These are phyloP conservation scores for Rhodotorula sphaerocarpa DNA, from an alignment of 768 basidiomycete species.

Conservation along the genomic window DNA sequence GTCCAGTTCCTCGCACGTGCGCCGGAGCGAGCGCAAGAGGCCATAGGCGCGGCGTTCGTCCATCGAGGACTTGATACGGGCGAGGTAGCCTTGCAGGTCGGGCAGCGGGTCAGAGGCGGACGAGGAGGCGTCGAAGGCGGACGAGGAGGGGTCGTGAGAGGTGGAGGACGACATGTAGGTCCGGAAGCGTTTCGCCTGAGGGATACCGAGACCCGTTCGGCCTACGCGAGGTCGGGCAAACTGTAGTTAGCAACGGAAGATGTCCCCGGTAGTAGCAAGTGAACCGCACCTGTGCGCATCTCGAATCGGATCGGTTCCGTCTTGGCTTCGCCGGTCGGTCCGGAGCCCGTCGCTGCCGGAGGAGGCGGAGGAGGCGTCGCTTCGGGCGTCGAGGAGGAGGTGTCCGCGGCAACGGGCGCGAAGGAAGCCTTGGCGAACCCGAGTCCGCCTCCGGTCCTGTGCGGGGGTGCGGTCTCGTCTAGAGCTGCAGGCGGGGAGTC, in stretches of 20 bases:
- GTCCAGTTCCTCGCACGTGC: conserved; percentile 36
- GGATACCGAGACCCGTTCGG: conserved; percentile 36
- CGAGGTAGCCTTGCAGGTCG: conserved; percentile 23
- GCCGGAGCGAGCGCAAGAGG: conserved; percentile 23
- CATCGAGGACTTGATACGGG: conserved; percentile 18
- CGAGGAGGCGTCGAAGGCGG: background rate
- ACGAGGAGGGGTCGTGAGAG: background rate
- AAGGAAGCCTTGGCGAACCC: conserved; percentile 21
- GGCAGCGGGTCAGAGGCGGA: conserved; percentile 10
- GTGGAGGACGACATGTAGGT: conserved; percentile 1
- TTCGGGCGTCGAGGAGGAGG: background rate
- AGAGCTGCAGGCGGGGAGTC: background rate
- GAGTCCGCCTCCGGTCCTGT: conserved; percentile 11
- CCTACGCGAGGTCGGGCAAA: conserved; percentile 3
- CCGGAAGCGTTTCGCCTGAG: conserved; percentile 1
- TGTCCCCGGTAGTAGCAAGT: background rate
- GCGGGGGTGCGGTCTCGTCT: background rate
- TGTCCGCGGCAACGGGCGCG: background rate
- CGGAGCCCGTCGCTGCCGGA: too few species aligned
- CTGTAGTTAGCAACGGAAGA: background rate
- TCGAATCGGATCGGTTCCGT: conserved; percentile 35
- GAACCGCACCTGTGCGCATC: conserved; percentile 28
- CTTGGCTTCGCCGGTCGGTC: background rate
- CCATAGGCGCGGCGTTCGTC: conserved; percentile 28
- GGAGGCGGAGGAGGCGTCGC: too few species aligned